phyloP scores from a whole-genome alignment of 108 stramenopile species.

The Cyclotella atomus region DNA sequence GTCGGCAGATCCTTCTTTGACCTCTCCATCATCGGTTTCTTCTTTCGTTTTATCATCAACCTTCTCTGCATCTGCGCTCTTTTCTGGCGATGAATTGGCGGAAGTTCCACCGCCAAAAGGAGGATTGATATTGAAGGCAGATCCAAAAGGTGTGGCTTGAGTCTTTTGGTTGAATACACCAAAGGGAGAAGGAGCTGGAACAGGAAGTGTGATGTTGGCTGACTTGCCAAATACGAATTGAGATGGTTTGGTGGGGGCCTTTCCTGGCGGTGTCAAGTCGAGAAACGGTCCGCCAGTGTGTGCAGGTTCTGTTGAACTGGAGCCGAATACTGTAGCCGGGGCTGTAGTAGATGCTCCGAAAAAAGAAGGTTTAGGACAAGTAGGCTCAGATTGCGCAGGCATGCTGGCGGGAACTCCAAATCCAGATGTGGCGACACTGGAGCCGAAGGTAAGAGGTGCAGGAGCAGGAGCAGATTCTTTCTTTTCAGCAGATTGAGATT shows the following conservation, averaged over 20 bases:
- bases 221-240: slow-evolving; percentile 53
- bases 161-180: slow-evolving; percentile 32
- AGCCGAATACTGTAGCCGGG: slow-evolving; percentile 2
- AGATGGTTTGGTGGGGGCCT: slow-evolving; percentile 24
- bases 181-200: slow-evolving; percentile 33
- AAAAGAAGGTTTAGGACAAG: slow-evolving; percentile 37
- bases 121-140: not conserved
- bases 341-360: not conserved
- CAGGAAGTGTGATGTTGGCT: slow-evolving; percentile 47
- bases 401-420: slow-evolving; percentile 15
- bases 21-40: slow-evolving; percentile 28
- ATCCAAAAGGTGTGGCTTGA: slow-evolving; percentile 39
- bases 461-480: not conserved
- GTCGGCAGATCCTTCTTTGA: slow-evolving; percentile 9
- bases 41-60: not conserved
- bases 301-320: slow-evolving; percentile 7
- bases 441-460: slow-evolving; percentile 20
- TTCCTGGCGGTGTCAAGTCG: slow-evolving; percentile 47
- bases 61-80: not conserved
- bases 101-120: slow-evolving; percentile 20
- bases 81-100: slow-evolving; percentile 17
- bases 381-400: slow-evolving; percentile 26
- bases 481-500: not conserved
- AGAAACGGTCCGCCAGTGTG: slow-evolving; percentile 35
- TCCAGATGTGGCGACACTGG: slow-evolving; percentile 29